Conservation (phyloP, 805 yeast genomes). For the Spathaspora gorwiae region DNA sequence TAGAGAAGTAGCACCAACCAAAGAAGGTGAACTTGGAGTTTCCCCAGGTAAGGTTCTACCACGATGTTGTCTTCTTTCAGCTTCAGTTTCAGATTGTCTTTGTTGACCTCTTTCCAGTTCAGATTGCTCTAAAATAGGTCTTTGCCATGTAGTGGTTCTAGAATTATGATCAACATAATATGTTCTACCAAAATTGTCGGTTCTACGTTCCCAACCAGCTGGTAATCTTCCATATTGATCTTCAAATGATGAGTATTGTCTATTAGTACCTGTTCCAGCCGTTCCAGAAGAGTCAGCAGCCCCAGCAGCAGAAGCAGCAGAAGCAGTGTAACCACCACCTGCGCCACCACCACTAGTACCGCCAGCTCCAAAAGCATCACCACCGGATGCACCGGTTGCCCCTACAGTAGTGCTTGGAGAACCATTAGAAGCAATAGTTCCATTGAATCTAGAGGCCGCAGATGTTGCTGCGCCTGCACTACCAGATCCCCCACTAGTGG, state of each 20-base stretch:
- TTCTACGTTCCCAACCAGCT: constrained; percentile 98
- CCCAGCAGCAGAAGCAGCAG: constrained; percentile 17
- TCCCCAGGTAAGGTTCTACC: constrained; percentile 83
- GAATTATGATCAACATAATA: constrained; percentile 98
- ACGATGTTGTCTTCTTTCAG: constrained; percentile 86
- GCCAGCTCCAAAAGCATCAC: constrained; percentile 11
- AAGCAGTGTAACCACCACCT: constrained; percentile 11
- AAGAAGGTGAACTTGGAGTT: constrained; percentile 29
- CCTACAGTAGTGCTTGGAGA: constrained; percentile 10
- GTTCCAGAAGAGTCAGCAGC: constrained; percentile 5
- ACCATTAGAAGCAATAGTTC: constrained; percentile 8
- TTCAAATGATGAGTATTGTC: constrained; percentile 89
- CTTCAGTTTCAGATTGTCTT: constrained; percentile 68
- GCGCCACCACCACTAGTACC: constrained; percentile 5
- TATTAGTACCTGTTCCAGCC: constrained; percentile 21
- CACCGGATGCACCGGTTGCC: constrained; percentile 7
- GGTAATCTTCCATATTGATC: constrained; percentile 96
- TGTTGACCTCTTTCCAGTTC: constrained; percentile 66
- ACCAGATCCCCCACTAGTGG: constrained; percentile 14
- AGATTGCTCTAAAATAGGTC: constrained; percentile 81
- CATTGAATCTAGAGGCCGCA: constrained; percentile 9
- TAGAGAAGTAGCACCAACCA: constrained; percentile 20
- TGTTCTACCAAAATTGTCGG: constrained; percentile 95
- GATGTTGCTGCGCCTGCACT: constrained; percentile 1
- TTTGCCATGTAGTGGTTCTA: constrained; percentile 97